Evolutionary conservation across 768 basidiomycete genomes (phyloP).

Genomic region (Cyclocybe aegerita): DNA sequence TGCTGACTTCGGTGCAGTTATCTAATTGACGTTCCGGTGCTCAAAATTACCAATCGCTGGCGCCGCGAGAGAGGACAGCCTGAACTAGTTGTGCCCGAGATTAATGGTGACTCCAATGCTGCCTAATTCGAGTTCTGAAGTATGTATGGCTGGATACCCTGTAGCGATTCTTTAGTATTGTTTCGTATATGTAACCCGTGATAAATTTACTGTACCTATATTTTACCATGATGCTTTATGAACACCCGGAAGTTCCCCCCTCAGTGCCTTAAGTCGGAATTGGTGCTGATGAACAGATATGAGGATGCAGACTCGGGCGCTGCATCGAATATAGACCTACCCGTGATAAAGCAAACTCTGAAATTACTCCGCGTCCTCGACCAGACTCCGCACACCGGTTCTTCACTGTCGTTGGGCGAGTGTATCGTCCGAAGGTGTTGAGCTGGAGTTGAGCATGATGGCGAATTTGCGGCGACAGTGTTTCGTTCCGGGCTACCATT

Average conservation of each 20-base stretch:
- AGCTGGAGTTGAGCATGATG: constrained; percentile 94
- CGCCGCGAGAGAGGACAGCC: constrained; percentile 77
- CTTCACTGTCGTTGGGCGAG: constrained; percentile 85
- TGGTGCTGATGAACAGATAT: constrained; percentile 59
- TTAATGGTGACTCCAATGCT: constrained; percentile 7
- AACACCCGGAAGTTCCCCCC: constrained; percentile 84
- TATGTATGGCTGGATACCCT: background rate
- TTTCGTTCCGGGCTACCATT: constrained; percentile 89
- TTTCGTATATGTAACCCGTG: background rate
- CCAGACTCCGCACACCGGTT: constrained; percentile 88
- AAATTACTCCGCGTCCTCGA: constrained; percentile 82
- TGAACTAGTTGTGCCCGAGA: constrained; percentile 43
- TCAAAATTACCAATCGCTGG: constrained; percentile 84
- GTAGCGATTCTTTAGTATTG: too few relatives aligned
- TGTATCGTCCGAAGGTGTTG: constrained; percentile 81
- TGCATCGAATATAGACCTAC: constrained; percentile 38
- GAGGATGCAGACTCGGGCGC: background rate
- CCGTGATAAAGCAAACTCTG: constrained; percentile 84
- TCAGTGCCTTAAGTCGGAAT: constrained; percentile 83
- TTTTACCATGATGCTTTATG: constrained; percentile 90
- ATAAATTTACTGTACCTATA: constrained; percentile 4
- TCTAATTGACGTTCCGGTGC: constrained; percentile 71
- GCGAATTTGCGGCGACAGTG: constrained; percentile 83
- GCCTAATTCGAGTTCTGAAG: background rate
- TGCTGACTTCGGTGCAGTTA: constrained; percentile 46